Evolutionary conservation across 2,329 filamentous ascomycete genomes (phyloP).

Genomic region (Colletotrichum tamarilloi): DNA sequence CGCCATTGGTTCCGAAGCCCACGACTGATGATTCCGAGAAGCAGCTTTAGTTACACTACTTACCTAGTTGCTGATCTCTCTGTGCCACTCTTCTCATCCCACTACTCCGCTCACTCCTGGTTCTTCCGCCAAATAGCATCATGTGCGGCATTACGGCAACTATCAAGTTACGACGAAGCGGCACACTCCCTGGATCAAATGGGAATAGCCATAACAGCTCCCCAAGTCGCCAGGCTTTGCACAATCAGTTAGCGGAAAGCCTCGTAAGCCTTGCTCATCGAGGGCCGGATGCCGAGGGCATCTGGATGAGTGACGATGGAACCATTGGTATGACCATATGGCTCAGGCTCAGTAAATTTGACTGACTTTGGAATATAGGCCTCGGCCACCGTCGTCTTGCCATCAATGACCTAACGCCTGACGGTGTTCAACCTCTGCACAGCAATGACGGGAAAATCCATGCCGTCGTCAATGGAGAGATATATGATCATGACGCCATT

Average conservation of each 20-base stretch:
- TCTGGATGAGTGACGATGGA: constrained; percentile 40
- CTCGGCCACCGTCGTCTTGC: constrained; percentile 62
- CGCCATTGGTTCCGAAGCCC: background rate
- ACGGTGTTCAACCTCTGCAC: constrained; percentile 59
- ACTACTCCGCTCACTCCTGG: background rate
- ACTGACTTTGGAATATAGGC: constrained; percentile 26
- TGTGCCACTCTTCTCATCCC: background rate
- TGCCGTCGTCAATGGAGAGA: constrained; percentile 68
- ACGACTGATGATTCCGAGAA: background rate
- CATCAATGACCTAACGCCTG: constrained; percentile 61
- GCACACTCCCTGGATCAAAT: background rate
- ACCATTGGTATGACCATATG: constrained; percentile 5
- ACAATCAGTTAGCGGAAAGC: constrained; percentile 6
- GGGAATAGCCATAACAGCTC: background rate
- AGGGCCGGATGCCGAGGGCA: constrained; percentile 44
- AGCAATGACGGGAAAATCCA: constrained; percentile 52
- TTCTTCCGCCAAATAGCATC: background rate
- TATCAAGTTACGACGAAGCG: background rate
- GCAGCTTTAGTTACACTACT: background rate
- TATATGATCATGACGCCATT: constrained; percentile 63
- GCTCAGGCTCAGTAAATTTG: background rate
- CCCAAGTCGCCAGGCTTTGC: background rate
- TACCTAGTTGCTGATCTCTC: background rate
- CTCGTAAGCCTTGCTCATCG: constrained; percentile 42
- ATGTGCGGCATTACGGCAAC: constrained; percentile 33